A percentile compares a stretch with the other conserved stretches of the same genome.
Evolutionary conservation across 805 yeast genomes (phyloP).

Genomic region (Saturnispora quitensis): DNA sequence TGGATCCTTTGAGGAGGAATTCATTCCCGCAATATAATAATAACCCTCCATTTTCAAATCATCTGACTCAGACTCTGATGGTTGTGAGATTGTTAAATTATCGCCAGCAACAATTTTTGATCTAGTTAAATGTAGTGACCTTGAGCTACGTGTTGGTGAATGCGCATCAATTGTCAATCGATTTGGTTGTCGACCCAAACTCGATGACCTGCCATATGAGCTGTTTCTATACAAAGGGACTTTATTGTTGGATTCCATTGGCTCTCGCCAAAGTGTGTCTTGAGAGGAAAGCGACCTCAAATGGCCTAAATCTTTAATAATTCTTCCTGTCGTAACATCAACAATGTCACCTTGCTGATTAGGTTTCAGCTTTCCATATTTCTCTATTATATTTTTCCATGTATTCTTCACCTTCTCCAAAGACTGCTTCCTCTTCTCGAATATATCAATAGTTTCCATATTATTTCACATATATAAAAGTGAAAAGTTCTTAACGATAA

Average conservation of each 20-base stretch:
- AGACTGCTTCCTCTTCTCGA: constrained; percentile 8
- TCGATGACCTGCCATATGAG: not conserved
- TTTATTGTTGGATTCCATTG: not conserved
- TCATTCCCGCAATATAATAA: constrained; percentile 1
- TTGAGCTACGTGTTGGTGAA: not conserved
- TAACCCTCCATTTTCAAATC: constrained; percentile 2
- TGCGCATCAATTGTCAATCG: not conserved
- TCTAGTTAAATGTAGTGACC: not conserved
- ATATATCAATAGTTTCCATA: not conserved
- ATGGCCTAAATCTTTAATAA: constrained; percentile 64
- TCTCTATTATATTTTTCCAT: constrained; percentile 47
- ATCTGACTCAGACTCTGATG: constrained; percentile 2
- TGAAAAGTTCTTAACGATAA: not conserved
- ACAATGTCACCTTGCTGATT: constrained; percentile 51
- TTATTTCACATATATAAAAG: not conserved
- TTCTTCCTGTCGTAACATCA: constrained; percentile 56
- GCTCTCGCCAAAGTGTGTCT: constrained; percentile 29
- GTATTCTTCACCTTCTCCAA: constrained; percentile 16
- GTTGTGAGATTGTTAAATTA: not conserved
- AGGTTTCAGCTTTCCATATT: constrained; percentile 40
- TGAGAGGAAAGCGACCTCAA: constrained; percentile 34
- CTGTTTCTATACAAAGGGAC: not conserved
- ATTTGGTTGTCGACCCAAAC: not conserved
- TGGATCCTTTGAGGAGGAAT: constrained; percentile 5
- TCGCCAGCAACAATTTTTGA: constrained; percentile 1